phyloP scores from a whole-genome alignment of 768 basidiomycete genomes.

The Podaxis rugospora region DNA sequence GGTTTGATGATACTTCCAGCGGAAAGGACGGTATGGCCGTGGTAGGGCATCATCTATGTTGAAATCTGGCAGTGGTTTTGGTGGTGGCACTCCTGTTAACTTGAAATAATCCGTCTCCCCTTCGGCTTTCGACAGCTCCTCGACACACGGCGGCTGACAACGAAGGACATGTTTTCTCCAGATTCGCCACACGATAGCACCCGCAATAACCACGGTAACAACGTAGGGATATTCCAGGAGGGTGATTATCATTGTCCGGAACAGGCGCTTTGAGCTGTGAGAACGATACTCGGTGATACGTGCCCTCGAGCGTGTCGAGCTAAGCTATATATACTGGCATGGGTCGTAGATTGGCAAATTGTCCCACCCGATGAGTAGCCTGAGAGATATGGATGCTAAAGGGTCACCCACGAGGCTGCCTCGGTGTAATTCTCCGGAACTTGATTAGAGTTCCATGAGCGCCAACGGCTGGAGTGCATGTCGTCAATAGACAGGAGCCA shows the following conservation, averaged over 20 bases:
- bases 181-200: not conserved
- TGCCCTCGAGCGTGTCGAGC: not conserved
- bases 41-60: constrained; percentile 38
- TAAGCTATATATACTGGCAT: not conserved
- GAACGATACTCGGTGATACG: not conserved
- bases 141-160: not conserved
- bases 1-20: constrained; percentile 54
- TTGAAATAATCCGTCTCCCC: constrained; percentile 30
- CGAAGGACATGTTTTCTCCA: not conserved
- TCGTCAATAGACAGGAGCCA: too few relatives aligned
- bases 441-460: too few relatives aligned
- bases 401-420: too few relatives aligned
- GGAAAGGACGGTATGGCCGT: constrained; percentile 51
- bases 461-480: too few relatives aligned
- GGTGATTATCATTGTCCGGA: not conserved
- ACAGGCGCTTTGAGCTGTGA: not conserved
- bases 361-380: not conserved
- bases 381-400: not conserved
- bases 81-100: constrained; percentile 39
- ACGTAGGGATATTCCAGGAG: not conserved
- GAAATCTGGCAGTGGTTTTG: constrained; percentile 37
- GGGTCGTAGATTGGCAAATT: not conserved
- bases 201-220: not conserved
- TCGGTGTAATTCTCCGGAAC: too few relatives aligned
- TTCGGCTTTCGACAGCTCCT: not conserved